phyloP scores from a whole-genome alignment of 441 rosid species.

The Brassica hybrid region DNA sequence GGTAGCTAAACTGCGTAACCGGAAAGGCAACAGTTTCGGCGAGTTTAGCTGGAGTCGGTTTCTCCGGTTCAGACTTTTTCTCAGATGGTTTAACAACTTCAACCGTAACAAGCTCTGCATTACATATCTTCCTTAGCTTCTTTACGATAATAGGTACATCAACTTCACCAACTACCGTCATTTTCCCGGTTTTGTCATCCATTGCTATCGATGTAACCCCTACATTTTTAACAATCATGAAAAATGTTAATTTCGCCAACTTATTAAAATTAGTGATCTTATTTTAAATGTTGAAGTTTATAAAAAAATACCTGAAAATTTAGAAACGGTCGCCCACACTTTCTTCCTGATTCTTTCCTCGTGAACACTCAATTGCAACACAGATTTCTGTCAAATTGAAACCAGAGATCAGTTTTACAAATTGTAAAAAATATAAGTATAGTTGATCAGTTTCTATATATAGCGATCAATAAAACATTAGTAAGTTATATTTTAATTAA shows the following conservation, averaged over 20 bases:
- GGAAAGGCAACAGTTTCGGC: conserved; percentile 20
- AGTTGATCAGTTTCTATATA: neutral
- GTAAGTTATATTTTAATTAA: neutral
- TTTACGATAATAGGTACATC: conserved; percentile 52
- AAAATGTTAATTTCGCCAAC: neutral
- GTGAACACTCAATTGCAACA: conserved; percentile 11
- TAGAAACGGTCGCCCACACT: conserved; percentile 5
- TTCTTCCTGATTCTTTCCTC: conserved; percentile 4
- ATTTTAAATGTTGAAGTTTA: neutral
- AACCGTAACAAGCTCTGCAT: conserved; percentile 54
- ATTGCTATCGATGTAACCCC: conserved; percentile 60
- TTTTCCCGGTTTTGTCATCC: conserved; percentile 64
- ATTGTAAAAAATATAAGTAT: neutral
- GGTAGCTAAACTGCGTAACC: conserved; percentile 1
- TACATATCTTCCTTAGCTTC: conserved; percentile 64
- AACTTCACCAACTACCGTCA: conserved; percentile 61
- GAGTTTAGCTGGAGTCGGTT: conserved; percentile 13
- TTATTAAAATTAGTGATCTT: neutral
- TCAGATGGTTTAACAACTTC: conserved; percentile 69
- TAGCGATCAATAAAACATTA: neutral
- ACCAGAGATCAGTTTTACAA: neutral
- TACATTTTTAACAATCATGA: neutral
- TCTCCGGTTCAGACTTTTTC: conserved; percentile 59
- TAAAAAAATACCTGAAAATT: neutral
- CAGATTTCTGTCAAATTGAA: neutral